phyloP scores from a whole-genome alignment of 192 early-diverging fungal genomes.

The Diversispora eburnea region DNA sequence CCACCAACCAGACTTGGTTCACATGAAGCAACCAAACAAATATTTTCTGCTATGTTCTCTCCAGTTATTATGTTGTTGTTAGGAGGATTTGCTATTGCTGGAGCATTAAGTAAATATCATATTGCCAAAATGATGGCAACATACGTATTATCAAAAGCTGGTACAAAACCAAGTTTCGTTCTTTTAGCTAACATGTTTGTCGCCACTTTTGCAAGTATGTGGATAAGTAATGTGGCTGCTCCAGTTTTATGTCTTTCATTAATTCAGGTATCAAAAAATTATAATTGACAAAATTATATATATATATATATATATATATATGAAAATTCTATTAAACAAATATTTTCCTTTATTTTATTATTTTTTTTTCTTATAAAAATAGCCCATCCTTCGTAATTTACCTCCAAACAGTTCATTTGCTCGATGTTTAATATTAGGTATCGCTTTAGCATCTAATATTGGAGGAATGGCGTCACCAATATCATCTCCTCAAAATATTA shows the following conservation, averaged over 20 bases:
- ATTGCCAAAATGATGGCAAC: conserved; percentile 91
- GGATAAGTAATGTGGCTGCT: conserved; percentile 97
- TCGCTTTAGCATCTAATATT: conserved; percentile 92
- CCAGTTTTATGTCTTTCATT: conserved; percentile 95
- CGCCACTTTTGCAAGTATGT: conserved; percentile 96
- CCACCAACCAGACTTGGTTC: conserved; percentile 61
- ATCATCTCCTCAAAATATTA: conserved; percentile 95
- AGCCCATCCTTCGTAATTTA: conserved; percentile 90
- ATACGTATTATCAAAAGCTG: conserved; percentile 83
- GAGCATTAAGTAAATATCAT: conserved; percentile 91
- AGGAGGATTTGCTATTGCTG: conserved; percentile 92
- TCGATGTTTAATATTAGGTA: conserved; percentile 89
- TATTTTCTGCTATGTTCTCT: conserved; percentile 93
- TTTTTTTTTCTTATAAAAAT: conserved; percentile 3
- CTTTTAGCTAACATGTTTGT: conserved; percentile 94
- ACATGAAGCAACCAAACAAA: conserved; percentile 72
- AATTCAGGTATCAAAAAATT: conserved; percentile 63
- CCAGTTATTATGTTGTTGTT: conserved; percentile 95
- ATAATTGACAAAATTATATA: neutral
- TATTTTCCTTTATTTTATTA: neutral
- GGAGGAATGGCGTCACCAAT: conserved; percentile 98
- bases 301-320: conserved; percentile 6
- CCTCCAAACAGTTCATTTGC: conserved; percentile 77
- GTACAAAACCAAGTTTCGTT: conserved; percentile 78
- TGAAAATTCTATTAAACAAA: too few relatives aligned